Percentiles rank a stretch among this genome's conserved stretches.
Evolutionary conservation across 495 filamentous ascomycete species (phyloP).

Genomic region (Penicillium chermesinum): DNA sequence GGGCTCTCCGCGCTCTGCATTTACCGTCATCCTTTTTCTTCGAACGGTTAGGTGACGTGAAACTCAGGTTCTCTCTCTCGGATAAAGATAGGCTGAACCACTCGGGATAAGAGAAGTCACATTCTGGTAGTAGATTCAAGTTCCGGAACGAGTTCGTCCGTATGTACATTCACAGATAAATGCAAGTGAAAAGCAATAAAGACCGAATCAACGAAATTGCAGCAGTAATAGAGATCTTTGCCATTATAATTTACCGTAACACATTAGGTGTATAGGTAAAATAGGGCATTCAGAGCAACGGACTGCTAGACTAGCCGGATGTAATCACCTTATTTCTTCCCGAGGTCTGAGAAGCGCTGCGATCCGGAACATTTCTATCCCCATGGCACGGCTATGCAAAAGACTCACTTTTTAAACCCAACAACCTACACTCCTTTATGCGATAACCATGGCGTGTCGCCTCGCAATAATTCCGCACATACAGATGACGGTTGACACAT

Average conservation of each 20-base stretch:
- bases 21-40: conserved; percentile 41
- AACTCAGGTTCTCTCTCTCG: no score
- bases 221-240: not conserved
- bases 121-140: not conserved
- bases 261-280: not conserved
- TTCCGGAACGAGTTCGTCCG: not conserved
- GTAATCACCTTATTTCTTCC: not conserved
- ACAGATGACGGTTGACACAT: conserved; percentile 1
- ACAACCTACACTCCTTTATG: not conserved
- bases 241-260: not conserved
- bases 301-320: not conserved
- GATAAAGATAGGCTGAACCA: not conserved
- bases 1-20: conserved; percentile 39
- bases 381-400: not conserved
- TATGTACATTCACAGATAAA: not conserved
- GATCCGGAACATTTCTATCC: not conserved
- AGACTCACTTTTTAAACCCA: not conserved
- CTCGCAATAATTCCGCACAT: conserved; percentile 2
- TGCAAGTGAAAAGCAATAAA: not conserved
- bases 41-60: no score
- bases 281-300: not conserved
- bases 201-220: not conserved
- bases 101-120: not conserved
- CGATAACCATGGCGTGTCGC: not conserved
- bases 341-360: not conserved